Base-by-base conservation (phyloP, 2,329 filamentous ascomycete species). In the Fusarium ramigenum region DNA sequence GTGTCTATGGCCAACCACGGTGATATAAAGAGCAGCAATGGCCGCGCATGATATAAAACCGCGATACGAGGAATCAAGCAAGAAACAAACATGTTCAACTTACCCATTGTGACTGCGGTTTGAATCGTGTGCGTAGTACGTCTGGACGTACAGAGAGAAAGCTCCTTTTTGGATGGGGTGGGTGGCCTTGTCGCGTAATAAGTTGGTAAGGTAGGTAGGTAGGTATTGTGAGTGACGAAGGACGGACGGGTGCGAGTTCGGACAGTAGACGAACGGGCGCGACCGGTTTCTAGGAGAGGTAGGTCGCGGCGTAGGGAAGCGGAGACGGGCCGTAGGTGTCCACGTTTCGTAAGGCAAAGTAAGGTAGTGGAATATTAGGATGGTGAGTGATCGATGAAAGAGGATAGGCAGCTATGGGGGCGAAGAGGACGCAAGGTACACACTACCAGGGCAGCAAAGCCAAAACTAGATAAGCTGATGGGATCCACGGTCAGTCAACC, bases 31-130 rank as follows among this genome's bases (percentile, higher is more conserved):
- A 64, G 34, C 53, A 72, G 32, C 59, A 40, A 65, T 47, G n/a
- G 39, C 65, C 32, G 47, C 25, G 34, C 56, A 59, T 43, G 57
- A 52, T 42, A 39, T 32, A 47, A 34, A 50, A 40, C 23, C 43
- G 46, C 57, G 54, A 63, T 32, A 42, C 42, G 44, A 64, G 40
- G 40, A 40, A 66, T 43, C 65, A 72, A 75, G 74, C 75, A 74
- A 72, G 70, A 68, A 74, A 75, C 60, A 69, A 74, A 75, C 59
- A 66, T 70, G 60, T 69, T 71, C 69, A 70, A 78, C 77, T 65
- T 78, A 78, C 77, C 77, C 77, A 78, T 78, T 73, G 72, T 74
- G 76, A 75, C 66, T 73, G 60, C 57, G 63, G 54, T 74, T 46
- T 69, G 57, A 42, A 70, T 70, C 69, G 64, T 58, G 70, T 70